phyloP scores from a whole-genome alignment of 192 early-diverging fungal species.

The Backusella circina region DNA sequence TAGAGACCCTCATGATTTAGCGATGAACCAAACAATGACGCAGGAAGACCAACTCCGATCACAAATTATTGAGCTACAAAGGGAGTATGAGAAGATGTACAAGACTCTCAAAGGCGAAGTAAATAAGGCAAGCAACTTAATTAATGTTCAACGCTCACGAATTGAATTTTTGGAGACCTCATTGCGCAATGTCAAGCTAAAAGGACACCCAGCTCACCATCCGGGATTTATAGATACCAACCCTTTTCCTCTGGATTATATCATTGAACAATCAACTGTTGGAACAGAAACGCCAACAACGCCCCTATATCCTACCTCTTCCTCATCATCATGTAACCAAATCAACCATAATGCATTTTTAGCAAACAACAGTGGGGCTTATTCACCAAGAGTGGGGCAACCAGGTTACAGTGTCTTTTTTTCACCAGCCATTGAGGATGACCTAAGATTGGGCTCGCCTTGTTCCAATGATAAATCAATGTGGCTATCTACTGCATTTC shows the following conservation, averaged over 20 bases:
- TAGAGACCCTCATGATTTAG: constrained; percentile 9
- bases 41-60: constrained; percentile 15
- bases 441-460: not conserved
- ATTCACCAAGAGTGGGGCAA: not conserved
- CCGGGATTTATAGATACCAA: constrained; percentile 1
- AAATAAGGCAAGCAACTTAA: constrained; percentile 3
- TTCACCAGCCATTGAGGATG: not conserved
- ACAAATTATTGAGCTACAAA: not conserved
- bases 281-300: not conserved
- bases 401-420: not conserved
- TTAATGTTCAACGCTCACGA: constrained; percentile 2
- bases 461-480: not conserved
- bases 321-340: not conserved
- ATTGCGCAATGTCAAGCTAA: not conserved
- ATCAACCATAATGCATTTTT: not conserved
- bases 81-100: constrained; percentile 4
- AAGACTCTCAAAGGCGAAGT: constrained; percentile 2
- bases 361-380: not conserved
- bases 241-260: constrained; percentile 1
- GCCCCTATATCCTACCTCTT: constrained; percentile 1
- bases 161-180: constrained; percentile 5
- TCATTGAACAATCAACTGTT: not conserved
- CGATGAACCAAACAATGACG: constrained; percentile 6
- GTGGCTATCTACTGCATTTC: not conserved
- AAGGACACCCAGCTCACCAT: not conserved